Base-by-base conservation (phyloP, 164 flowering plant species). In the Malania oleifera region DNA sequence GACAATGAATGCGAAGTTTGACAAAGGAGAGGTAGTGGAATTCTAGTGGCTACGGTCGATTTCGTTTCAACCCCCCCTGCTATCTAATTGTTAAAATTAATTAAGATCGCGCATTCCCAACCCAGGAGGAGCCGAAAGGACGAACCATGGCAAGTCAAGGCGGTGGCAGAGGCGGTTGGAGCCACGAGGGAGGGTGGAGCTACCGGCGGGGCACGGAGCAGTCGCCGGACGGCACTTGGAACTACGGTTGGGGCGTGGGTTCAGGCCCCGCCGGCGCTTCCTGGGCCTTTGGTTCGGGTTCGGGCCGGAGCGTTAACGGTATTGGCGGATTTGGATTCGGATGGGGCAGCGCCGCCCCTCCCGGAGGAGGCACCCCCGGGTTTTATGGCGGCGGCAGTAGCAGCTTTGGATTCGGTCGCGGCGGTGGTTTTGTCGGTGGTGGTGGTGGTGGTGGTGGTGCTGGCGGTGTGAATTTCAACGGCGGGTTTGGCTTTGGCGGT, bases 201-300 rank as follows among this genome's bases (percentile, higher is more conserved):
- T 57, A 27, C 39, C 51, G 49, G 0, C 41, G 59, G 48, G 48
- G 59, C 4, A 40, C 6, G 7, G 59, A 48, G 7, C 1, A 6
- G 12, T 44, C 60, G 1, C 24, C 27, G 5, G 38, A 43, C 18
- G 60, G 60, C 23, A 28, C 26, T 15, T 44, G 60, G 60, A 24
- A 19, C 20, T 44, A 57, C 26, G 25, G 60, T 0, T 57, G 60
- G 60, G 40, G 60, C 17, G 8, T 10, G 1, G 60, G 60, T 8
- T 57, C 50, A 13, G 50, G 60, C 37, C 60, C 60, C 11, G 45
- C 18, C 14, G 50, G 50, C 13, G 27, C 25, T 25, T 17, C 60
- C 38, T 57, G 60, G 60, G 60, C 38, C 24, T 57, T 57, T 20
- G 60, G 60, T 20, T 44, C 38, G 0, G 50, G 60, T 28, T 13